Percentiles rank a stretch among this genome's conserved stretches.
phyloP scores from a whole-genome alignment of 257 asterid species.

The Paulownia fortunei region DNA sequence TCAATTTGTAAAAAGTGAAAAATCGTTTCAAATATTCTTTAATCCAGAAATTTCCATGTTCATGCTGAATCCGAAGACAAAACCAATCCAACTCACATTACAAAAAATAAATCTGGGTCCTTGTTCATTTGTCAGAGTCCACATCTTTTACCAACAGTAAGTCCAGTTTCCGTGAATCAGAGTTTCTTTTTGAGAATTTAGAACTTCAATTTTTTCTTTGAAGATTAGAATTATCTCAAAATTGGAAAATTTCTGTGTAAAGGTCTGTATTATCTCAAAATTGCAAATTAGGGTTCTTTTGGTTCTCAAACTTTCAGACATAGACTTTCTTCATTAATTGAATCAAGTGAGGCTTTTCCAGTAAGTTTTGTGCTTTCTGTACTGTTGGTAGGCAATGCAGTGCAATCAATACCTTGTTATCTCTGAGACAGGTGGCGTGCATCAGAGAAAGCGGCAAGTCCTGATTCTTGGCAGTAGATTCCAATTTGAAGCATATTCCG shows the following conservation, averaged over 20 bases:
- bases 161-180: conserved; percentile 23
- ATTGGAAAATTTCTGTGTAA: not conserved
- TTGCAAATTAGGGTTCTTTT: conserved; percentile 28
- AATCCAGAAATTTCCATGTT: not conserved
- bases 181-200: not conserved
- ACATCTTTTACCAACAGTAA: conserved; percentile 6
- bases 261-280: not conserved
- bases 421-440: conserved; percentile 95
- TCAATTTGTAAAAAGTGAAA: not conserved
- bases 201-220: conserved; percentile 9
- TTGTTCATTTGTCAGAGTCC: conserved; percentile 9
- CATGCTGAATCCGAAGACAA: too few relatives aligned
- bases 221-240: too few relatives aligned
- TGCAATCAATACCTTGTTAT: conserved; percentile 90
- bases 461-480: conserved; percentile 56
- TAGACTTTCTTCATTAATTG: conserved; percentile 3
- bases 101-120: not conserved
- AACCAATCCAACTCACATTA: too few relatives aligned
- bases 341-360: conserved; percentile 13
- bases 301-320: conserved; percentile 7
- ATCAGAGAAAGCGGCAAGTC: conserved; percentile 76
- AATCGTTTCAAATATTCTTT: not conserved
- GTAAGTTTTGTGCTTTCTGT: conserved; percentile 32
- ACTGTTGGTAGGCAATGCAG: conserved; percentile 44
- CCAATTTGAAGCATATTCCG: conserved; percentile 86